phyloP scores from a whole-genome alignment of 2,329 filamentous ascomycete species.

The Colletotrichum camelliae region DNA sequence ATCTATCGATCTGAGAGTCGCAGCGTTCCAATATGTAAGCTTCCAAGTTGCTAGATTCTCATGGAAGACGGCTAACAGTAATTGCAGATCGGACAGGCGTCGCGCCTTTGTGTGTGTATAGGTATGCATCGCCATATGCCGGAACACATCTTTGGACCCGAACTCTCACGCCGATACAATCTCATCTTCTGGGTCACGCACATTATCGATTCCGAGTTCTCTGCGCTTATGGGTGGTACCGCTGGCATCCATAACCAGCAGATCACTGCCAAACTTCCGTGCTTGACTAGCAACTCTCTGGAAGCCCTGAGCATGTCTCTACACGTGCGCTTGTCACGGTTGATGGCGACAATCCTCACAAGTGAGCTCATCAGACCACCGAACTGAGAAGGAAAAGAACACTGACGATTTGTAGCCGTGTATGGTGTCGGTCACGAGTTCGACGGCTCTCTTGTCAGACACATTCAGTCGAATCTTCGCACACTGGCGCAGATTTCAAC shows the following conservation, averaged over 20 bases:
- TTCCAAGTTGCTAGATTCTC: not conserved
- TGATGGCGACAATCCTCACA: not conserved
- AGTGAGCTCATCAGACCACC: not conserved
- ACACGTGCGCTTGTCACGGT: not conserved
- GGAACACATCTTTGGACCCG: not conserved
- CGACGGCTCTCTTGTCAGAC: not conserved
- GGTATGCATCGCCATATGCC: not conserved
- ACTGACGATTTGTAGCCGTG: not conserved
- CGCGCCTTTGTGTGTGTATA: not conserved
- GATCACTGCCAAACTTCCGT: not conserved
- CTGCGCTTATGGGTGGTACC: not conserved
- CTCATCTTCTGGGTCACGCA: not conserved
- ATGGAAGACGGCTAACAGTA: not conserved
- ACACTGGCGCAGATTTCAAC: not conserved
- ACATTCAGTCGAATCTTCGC: not conserved
- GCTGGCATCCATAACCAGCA: not conserved
- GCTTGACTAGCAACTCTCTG: not conserved
- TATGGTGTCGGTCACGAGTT: not conserved
- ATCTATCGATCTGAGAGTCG: not conserved
- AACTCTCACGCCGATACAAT: not conserved
- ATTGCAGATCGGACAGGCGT: not conserved
- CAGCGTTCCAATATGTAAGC: not conserved
- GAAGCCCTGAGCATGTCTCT: not conserved
- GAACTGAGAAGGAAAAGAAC: not conserved
- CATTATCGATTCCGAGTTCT: not conserved